Percentiles rank a stretch among this genome's conserved stretches.
phyloP scores from a whole-genome alignment of 2,329 filamentous ascomycete species.

The Xylaria multiplex region DNA sequence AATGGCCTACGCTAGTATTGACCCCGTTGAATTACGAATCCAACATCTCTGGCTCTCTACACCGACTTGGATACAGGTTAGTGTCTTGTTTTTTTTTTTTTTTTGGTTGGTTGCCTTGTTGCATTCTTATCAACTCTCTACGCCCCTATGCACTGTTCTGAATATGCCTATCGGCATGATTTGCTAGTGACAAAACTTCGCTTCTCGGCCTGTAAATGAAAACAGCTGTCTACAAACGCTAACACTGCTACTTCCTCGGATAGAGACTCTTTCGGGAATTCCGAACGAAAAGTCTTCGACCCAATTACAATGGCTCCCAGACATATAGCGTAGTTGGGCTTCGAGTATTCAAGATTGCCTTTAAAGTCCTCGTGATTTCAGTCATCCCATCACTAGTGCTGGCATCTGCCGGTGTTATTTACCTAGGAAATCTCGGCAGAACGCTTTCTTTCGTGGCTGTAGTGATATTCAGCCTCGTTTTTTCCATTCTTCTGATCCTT shows the following conservation, averaged over 20 bases:
- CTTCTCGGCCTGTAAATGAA: background rate
- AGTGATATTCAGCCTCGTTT: slow-evolving; percentile 25
- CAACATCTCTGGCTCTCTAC: slow-evolving; percentile 31
- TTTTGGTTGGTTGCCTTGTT: slow-evolving; percentile 10
- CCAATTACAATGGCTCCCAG: background rate
- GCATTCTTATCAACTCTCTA: background rate
- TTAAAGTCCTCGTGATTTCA: slow-evolving; percentile 5
- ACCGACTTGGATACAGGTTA: slow-evolving; percentile 28
- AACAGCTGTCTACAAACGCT: background rate
- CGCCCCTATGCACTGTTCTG: background rate
- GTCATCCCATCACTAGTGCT: slow-evolving; percentile 26
- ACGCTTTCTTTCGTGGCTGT: slow-evolving; percentile 28
- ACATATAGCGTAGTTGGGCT: slow-evolving; percentile 1
- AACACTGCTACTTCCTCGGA: background rate
- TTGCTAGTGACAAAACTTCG: background rate
- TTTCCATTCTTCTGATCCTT: slow-evolving; percentile 24
- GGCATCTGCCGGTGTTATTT: slow-evolving; percentile 34
- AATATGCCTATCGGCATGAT: background rate
- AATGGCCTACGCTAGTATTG: slow-evolving; percentile 29
- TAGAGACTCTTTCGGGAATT: slow-evolving; percentile 7
- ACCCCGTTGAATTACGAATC: slow-evolving; percentile 36
- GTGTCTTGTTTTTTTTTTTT: slow-evolving; percentile 1
- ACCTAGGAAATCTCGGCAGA: slow-evolving; percentile 27
- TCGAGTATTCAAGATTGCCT: background rate
- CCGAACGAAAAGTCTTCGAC: background rate